Percentiles rank a stretch among this genome's conserved stretches.
These are phyloP conservation scores for Saccharum spontaneum DNA, from an alignment of 176 grass and related monocot genomes.

Conservation along the genomic window DNA sequence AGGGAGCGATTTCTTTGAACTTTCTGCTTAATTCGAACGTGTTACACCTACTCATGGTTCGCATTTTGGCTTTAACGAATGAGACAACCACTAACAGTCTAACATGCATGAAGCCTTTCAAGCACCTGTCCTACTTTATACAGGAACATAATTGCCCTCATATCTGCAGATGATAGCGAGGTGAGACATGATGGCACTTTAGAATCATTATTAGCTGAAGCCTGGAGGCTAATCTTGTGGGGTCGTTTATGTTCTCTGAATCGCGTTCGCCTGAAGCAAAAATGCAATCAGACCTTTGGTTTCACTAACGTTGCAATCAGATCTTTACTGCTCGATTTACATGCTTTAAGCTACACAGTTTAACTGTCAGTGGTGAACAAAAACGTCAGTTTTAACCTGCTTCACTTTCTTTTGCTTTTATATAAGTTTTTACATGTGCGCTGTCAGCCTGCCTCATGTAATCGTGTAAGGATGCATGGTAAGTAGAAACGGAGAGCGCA, in stretches of 20 bases:
- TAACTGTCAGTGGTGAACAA: not conserved
- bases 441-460: not conserved
- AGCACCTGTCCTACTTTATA: slow-evolving; percentile 17
- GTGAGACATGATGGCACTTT: slow-evolving; percentile 21
- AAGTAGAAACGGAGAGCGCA: slow-evolving; percentile 6
- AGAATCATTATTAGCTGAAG: slow-evolving; percentile 36
- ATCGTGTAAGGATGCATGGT: not conserved
- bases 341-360: not conserved
- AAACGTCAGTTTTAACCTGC: not conserved
- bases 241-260: not conserved
- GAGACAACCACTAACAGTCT: not conserved
- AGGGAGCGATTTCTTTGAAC: not conserved
- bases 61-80: not conserved
- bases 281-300: not conserved
- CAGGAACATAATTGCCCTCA: not conserved
- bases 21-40: slow-evolving; percentile 1
- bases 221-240: not conserved
- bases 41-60: not conserved
- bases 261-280: slow-evolving; percentile 1
- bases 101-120: slow-evolving; percentile 13
- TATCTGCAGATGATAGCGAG: slow-evolving; percentile 23
- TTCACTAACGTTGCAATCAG: not conserved
- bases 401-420: not conserved
- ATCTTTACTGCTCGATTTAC: not conserved
- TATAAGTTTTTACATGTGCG: not conserved